Evolutionary conservation across 1,139 yeast species (phyloP).

Genomic region (Pneumocystis canis): DNA sequence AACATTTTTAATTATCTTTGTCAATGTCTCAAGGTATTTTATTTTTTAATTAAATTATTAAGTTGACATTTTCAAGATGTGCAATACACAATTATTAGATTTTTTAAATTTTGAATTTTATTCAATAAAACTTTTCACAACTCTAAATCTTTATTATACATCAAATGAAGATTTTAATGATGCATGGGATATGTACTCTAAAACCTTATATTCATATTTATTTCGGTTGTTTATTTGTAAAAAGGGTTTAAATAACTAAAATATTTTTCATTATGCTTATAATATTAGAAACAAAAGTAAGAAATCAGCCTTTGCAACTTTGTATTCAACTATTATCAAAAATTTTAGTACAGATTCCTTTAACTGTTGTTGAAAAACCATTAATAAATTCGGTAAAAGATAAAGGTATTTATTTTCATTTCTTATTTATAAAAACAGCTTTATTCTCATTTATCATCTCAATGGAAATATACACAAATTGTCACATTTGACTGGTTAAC

Average conservation of each 20-base stretch:
- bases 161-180: conserved; percentile 22
- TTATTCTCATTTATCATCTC: neutral
- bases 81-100: conserved; percentile 27
- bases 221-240: conserved; percentile 21
- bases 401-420: neutral
- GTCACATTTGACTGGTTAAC: conserved; percentile 1
- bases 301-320: conserved; percentile 12
- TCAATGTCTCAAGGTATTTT: conserved; percentile 11
- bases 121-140: conserved; percentile 34
- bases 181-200: conserved; percentile 4
- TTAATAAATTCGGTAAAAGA: neutral
- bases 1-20: conserved; percentile 15
- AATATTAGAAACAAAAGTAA: conserved; percentile 21
- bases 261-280: conserved; percentile 32
- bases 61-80: conserved; percentile 11
- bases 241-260: conserved; percentile 21
- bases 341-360: neutral
- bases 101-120: conserved; percentile 33
- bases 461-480: conserved; percentile 2
- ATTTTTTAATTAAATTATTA: neutral
- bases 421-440: conserved; percentile 1
- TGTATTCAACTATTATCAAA: neutral
- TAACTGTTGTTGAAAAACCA: neutral
- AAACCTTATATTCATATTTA: neutral
- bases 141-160: conserved; percentile 22